Conservation (phyloP, 192 early-diverging fungal species). For the Spizellomyces punctatus region DNA sequence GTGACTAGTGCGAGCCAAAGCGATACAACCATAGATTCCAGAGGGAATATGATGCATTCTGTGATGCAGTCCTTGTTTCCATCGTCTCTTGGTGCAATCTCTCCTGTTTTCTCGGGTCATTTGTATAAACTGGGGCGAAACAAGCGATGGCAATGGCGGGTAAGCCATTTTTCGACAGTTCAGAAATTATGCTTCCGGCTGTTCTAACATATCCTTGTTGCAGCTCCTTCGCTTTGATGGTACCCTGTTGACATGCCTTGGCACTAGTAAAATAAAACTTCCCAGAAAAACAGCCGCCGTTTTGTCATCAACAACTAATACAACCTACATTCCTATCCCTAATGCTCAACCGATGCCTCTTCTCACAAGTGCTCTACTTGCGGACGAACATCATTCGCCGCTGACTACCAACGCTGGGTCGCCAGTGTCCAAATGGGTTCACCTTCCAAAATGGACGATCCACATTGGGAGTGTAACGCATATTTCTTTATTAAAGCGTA, state of each 20-base stretch:
- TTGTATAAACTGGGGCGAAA: conserved; percentile 27
- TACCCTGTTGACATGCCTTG: conserved; percentile 13
- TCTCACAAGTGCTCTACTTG: not conserved
- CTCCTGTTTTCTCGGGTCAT: conserved; percentile 22
- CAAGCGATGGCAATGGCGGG: conserved; percentile 28
- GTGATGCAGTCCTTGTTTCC: too few species aligned
- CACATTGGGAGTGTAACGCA: conserved; percentile 13
- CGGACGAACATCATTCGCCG: not conserved
- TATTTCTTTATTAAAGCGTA: conserved; percentile 19
- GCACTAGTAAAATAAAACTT: conserved; percentile 4
- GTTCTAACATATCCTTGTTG: not conserved
- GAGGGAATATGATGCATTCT: too few species aligned
- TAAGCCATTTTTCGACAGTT: conserved; percentile 6
- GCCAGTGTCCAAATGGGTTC: not conserved
- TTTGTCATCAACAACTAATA: not conserved
- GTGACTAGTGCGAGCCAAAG: too few species aligned
- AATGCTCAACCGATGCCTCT: conserved; percentile 12
- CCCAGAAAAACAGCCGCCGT: not conserved
- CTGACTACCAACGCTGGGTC: too few species aligned
- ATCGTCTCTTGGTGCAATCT: not conserved
- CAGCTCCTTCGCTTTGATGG: conserved; percentile 27
- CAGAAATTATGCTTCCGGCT: not conserved
- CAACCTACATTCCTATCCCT: conserved; percentile 11
- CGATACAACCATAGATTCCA: too few species aligned
- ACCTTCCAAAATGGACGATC: conserved; percentile 26